These are phyloP conservation scores for Coriolopsis trogii DNA, from an alignment of 1,284 basidiomycete genomes.

Conservation along the genomic window DNA sequence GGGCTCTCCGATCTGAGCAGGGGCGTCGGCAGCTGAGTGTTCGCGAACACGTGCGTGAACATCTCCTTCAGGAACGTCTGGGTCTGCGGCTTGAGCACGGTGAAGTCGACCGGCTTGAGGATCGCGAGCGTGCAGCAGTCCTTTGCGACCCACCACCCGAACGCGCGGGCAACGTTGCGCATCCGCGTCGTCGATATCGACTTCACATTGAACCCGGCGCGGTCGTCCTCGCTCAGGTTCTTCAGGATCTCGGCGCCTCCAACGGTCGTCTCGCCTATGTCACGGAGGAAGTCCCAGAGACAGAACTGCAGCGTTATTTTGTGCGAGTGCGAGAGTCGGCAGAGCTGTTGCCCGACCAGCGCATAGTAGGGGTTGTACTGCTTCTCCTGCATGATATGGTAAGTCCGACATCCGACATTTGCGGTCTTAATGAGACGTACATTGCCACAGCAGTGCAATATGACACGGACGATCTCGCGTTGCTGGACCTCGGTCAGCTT, in stretches of 20 bases:
- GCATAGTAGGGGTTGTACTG: slow-evolving; percentile 96
- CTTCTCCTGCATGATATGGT: slow-evolving; percentile 64
- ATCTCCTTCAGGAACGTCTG: slow-evolving; percentile 70
- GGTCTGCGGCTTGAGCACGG: slow-evolving; percentile 64
- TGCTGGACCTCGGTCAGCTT: slow-evolving; percentile 90
- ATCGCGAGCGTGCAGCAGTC: slow-evolving; percentile 73
- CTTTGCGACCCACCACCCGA: slow-evolving; percentile 86
- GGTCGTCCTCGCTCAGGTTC: slow-evolving; percentile 52
- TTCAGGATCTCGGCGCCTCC: slow-evolving; percentile 83
- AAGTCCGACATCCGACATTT: not conserved
- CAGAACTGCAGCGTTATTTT: slow-evolving; percentile 95
- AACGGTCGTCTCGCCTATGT: slow-evolving; percentile 83
- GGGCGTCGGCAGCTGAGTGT: slow-evolving; percentile 75
- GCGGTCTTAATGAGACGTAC: slow-evolving; percentile 46
- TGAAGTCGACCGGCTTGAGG: slow-evolving; percentile 92
- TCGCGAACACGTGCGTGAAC: slow-evolving; percentile 68
- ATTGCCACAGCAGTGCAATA: slow-evolving; percentile 93
- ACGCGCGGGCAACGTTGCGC: slow-evolving; percentile 72
- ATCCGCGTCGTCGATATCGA: slow-evolving; percentile 63
- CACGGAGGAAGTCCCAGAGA: slow-evolving; percentile 96
- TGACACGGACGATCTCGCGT: slow-evolving; percentile 90
- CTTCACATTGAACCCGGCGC: slow-evolving; percentile 49
- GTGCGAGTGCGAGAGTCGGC: slow-evolving; percentile 76
- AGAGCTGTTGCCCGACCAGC: slow-evolving; percentile 80
- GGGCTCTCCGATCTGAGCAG: slow-evolving; percentile 43